Percentiles rank a stretch among this genome's conserved stretches.
Evolutionary conservation across 108 stramenopile genomes (phyloP).

Genomic region (Conticribra guillardii): DNA sequence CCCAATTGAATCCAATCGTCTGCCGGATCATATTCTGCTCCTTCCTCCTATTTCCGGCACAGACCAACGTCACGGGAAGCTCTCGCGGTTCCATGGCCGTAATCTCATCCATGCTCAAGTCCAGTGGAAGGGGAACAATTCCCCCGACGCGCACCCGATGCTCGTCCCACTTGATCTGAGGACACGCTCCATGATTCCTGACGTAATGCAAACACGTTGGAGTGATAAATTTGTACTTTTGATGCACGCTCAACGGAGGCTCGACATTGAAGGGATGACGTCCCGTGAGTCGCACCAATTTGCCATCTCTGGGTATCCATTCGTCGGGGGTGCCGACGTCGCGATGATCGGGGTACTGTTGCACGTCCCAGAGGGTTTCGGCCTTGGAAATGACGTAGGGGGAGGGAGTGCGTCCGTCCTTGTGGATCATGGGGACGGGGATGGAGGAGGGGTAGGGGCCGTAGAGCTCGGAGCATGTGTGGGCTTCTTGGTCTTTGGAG

Average conservation of each 20-base stretch:
- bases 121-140: constrained; percentile 54
- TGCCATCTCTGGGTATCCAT: constrained; percentile 89
- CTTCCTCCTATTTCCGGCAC: constrained; percentile 98
- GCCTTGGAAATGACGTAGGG: constrained; percentile 52
- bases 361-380: constrained; percentile 59
- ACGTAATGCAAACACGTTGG: constrained; percentile 83
- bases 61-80: constrained; percentile 93
- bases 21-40: constrained; percentile 98
- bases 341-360: constrained; percentile 68
- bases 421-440: constrained; percentile 72
- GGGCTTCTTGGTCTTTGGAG: constrained; percentile 7
- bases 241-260: constrained; percentile 81
- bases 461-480: constrained; percentile 58
- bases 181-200: constrained; percentile 92
- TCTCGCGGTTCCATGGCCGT: constrained; percentile 67
- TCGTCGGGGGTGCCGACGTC: constrained; percentile 89
- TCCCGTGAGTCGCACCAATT: constrained; percentile 93
- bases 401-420: constrained; percentile 70
- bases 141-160: constrained; percentile 76
- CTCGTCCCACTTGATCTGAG: constrained; percentile 79
- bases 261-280: constrained; percentile 98
- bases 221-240: constrained; percentile 83
- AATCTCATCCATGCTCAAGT: constrained; percentile 87
- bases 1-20: constrained; percentile 98
- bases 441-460: constrained; percentile 85